phyloP scores from a whole-genome alignment of 148 eudicot genomes.

The Salicornia ramosissima region DNA sequence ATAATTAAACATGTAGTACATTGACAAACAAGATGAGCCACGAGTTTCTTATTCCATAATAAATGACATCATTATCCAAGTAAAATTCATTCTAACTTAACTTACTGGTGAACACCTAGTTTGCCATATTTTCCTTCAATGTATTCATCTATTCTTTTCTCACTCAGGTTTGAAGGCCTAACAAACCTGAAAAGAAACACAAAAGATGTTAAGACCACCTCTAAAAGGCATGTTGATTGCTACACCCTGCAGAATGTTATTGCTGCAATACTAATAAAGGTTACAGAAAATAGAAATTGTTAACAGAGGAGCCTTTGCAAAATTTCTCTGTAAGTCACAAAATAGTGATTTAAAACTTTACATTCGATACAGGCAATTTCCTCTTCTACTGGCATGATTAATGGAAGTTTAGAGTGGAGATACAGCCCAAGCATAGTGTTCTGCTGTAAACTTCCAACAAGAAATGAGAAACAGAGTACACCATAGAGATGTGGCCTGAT shows the following conservation, averaged over 20 bases:
- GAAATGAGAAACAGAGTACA: neutral
- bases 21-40: neutral
- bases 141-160: slow-evolving; percentile 64
- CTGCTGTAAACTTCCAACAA: neutral
- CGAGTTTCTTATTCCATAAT: neutral
- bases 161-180: slow-evolving; percentile 79
- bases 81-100: neutral
- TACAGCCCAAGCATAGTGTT: neutral
- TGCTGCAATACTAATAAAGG: neutral
- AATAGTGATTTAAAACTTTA: no score
- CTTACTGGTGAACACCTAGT: slow-evolving; percentile 79
- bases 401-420: neutral
- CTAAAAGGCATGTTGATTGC: neutral
- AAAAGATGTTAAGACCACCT: slow-evolving; percentile 10
- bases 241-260: neutral
- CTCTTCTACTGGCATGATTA: neutral
- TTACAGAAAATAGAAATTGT: no score
- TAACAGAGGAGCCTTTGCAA: no score
- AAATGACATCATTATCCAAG: neutral
- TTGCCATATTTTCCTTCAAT: slow-evolving; percentile 93
- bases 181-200: slow-evolving; percentile 68
- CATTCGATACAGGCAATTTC: neutral
- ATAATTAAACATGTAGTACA: neutral
- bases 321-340: no score
- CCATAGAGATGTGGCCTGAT: neutral